Base-by-base conservation (phyloP, 768 basidiomycete species). In the Cystofilobasidium macerans region DNA sequence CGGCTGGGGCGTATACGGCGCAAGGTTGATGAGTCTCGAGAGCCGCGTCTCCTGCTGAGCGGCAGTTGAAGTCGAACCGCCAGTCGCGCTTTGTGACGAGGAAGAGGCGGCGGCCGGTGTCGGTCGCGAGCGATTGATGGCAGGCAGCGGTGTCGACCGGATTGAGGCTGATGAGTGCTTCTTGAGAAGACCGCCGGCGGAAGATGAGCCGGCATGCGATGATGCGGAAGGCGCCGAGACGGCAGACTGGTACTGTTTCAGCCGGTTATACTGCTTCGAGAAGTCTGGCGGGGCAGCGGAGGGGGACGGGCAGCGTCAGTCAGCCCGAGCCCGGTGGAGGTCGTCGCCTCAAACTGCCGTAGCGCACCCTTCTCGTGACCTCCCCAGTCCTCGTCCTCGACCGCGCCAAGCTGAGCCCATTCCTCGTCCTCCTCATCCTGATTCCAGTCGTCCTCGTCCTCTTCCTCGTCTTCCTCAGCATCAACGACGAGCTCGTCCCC, bases 201-300 rank as follows among this genome's bases (percentile, higher is more conserved):
- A 5, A 11, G 43, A 47, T 2, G 8, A 11, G 28, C 60, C 16
- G 9, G 43, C 47, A 74, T 32, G 70, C 11, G 87, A 82, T 3
- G 82, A 73, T 1, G 69, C 28, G 24, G 60, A 59, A 13, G 61
- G 47, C 1, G 59, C 42, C 16, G 67, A 36, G 13, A 58, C 63
- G 7, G 90, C 86, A 26, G 87, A 88, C 64, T 89, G 85, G 74
- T 97, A 89, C 75, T 97, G 93, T 58, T 87, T 80, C 35, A 98
- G 80, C 28, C 95, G 86, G 77, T 98, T 98, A 77, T 88, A 99
- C 72, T 97, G 92, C 77, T 98, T 98, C 38, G 95, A 98, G 72
- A 99, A 97, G 78, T 99, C 95, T 95, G 75, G 36, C 20, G 30
- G 26, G 18, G 33, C n/a, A 3, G 20, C 22, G 20, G 33, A 57